Conservation (phyloP, 2,329 filamentous ascomycete species). For the Didymosphaeria variabile region DNA sequence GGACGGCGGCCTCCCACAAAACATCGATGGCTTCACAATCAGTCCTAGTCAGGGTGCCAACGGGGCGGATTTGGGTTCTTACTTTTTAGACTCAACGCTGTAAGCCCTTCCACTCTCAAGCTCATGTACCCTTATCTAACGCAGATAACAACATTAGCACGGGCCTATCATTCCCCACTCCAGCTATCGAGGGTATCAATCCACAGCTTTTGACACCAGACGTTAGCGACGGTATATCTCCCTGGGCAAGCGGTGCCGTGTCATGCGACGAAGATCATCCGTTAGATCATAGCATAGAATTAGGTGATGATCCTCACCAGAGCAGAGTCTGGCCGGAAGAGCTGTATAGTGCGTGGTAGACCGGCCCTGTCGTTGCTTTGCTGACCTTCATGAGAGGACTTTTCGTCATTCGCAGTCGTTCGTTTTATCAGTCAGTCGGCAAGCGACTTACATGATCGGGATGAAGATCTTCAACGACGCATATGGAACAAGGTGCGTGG, state of each 20-base stretch:
- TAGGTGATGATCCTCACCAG: not conserved
- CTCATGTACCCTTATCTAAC: not conserved
- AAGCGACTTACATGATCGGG: not conserved
- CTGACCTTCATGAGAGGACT: not conserved
- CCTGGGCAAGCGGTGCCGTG: not conserved
- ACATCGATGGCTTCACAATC: not conserved
- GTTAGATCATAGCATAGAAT: slow-evolving; percentile 1
- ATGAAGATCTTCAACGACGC: slow-evolving; percentile 1
- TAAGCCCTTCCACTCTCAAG: not conserved
- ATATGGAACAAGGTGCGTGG: slow-evolving; percentile 3
- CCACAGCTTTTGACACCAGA: not conserved
- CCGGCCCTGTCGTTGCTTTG: not conserved
- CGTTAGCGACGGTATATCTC: slow-evolving; percentile 1
- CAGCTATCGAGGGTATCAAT: not conserved
- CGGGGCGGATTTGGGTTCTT: not conserved
- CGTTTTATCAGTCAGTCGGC: not conserved
- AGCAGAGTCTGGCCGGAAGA: not conserved
- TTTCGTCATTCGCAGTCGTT: slow-evolving; percentile 1
- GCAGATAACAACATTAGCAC: not conserved
- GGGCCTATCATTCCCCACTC: not conserved
- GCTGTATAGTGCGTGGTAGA: not conserved
- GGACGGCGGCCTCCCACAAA: not conserved
- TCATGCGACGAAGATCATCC: slow-evolving; percentile 2
- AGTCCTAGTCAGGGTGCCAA: not conserved
- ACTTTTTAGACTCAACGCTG: not conserved